Evolutionary conservation across 1,139 yeast species (phyloP), one percentile per base, ranked within the genome.

Genomic region (Trichomonascaceae sp.): DNA sequence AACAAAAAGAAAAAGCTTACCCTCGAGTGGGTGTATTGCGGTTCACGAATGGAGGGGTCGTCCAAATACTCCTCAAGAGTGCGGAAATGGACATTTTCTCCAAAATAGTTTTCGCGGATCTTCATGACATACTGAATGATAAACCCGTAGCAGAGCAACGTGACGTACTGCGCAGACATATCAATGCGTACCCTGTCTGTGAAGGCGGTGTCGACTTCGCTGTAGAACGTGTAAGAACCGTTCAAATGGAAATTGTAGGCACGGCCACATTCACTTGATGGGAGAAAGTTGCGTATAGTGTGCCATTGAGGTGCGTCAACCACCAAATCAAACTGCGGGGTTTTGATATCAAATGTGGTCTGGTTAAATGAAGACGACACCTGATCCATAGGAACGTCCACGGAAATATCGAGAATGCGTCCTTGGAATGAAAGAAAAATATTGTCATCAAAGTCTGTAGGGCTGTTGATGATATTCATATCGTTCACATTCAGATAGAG

Each of bases 281-380:
- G 67, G 59, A 79, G 55, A 44, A 87, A 89, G 31, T 80, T 76
- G 43, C 75, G 69, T 13, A 75, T 61, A 0, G 97, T 85, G 50
- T 84, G 93, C 94, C 97, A 89, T 0, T 89, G 78, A 0, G 97
- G 97, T 0, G 92, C 72, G 39, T 76, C 79, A 4, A 87, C 56
- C 1, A 70, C 61, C 31, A 87, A 50, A 35, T 76, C 70, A 44
- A 84, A 73, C 34, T 57, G 57, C 0, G 84, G 74, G 0, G 94
- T 78, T 27, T 46, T 45, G 2, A 84, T 46, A 1, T 57, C 54
- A 45, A 69, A 82, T 4, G 65, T 59, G 13, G 82, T 64, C 0
- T 71, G 66, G 2, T 75, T 73, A 5, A 69, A 65, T 33, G 72
- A 69, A 15, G 74, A 64, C 27, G 72, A 67, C 25, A 78, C 70